These are phyloP conservation scores for Phoma sp. DNA, from an alignment of 2,329 filamentous ascomycete genomes.

Conservation along the genomic window DNA sequence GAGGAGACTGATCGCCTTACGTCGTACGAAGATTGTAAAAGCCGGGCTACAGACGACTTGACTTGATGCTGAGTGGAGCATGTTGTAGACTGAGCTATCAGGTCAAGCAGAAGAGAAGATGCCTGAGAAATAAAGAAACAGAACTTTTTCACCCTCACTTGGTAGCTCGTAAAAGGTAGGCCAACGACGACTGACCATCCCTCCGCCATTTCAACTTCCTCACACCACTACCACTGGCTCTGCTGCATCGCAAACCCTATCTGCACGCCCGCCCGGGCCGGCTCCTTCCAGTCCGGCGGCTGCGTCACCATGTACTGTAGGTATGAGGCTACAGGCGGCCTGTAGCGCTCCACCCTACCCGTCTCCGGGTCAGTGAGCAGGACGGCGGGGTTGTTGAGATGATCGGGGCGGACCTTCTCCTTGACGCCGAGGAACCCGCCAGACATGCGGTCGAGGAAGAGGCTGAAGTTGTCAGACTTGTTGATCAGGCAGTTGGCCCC, in stretches of 20 bases:
- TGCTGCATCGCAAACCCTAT: background rate
- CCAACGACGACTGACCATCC: too few relatives aligned
- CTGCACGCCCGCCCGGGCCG: conserved; percentile 9
- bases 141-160: too few relatives aligned
- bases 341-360: conserved; percentile 31
- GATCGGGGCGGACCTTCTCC: conserved; percentile 41
- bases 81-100: too few relatives aligned
- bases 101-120: too few relatives aligned
- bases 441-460: conserved; percentile 49
- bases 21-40: too few relatives aligned
- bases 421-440: conserved; percentile 51
- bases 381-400: conserved; percentile 31
- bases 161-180: too few relatives aligned
- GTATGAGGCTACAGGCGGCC: conserved; percentile 35
- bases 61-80: too few relatives aligned
- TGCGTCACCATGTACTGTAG: conserved; percentile 40
- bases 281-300: conserved; percentile 42
- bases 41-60: too few relatives aligned
- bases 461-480: conserved; percentile 42
- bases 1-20: too few relatives aligned
- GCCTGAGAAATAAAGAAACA: too few relatives aligned
- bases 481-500: conserved; percentile 44
- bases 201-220: too few relatives aligned
- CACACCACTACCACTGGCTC: background rate
- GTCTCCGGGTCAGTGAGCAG: conserved; percentile 30